These are phyloP conservation scores for Calocybe gambosa DNA, from an alignment of 1,284 basidiomycete genomes.

Conservation along the genomic window DNA sequence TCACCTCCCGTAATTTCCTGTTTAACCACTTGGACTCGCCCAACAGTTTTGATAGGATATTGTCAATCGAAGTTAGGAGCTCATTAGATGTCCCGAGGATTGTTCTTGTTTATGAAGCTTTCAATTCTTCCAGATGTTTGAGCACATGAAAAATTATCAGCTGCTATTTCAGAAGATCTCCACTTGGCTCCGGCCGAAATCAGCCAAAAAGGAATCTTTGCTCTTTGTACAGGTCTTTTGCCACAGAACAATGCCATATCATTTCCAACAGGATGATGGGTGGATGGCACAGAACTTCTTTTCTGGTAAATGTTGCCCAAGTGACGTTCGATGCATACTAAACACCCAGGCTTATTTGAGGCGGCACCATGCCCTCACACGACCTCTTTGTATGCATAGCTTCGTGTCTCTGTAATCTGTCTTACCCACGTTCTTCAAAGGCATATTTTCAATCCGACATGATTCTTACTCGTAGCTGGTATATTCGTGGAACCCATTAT, in stretches of 20 bases:
- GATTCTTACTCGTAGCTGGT: constrained; percentile 56
- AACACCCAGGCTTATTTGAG: constrained; percentile 19
- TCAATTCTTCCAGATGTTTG: constrained; percentile 54
- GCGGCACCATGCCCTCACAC: constrained; percentile 62
- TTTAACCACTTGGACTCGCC: background rate
- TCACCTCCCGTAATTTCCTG: background rate
- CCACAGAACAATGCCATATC: constrained; percentile 62
- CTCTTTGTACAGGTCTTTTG: constrained; percentile 79
- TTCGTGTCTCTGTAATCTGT: background rate
- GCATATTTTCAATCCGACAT: constrained; percentile 69
- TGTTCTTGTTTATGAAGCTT: background rate
- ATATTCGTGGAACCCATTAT: constrained; percentile 64
- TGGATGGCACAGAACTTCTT: constrained; percentile 82
- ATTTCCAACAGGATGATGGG: constrained; percentile 68
- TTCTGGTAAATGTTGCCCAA: constrained; percentile 38
- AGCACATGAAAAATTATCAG: constrained; percentile 80
- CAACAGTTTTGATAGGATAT: constrained; percentile 66
- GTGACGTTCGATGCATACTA: constrained; percentile 2
- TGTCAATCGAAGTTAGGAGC: constrained; percentile 58
- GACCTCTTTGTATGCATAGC: constrained; percentile 52
- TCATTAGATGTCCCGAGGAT: background rate
- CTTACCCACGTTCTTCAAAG: constrained; percentile 21
- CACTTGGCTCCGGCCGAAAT: constrained; percentile 57
- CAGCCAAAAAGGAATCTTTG: constrained; percentile 33
- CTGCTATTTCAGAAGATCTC: constrained; percentile 60